A percentile compares a stretch with the other conserved stretches of the same genome.
These are phyloP conservation scores for Porpolomopsis calyptriformis DNA, from an alignment of 768 basidiomycete species.

Conservation along the genomic window DNA sequence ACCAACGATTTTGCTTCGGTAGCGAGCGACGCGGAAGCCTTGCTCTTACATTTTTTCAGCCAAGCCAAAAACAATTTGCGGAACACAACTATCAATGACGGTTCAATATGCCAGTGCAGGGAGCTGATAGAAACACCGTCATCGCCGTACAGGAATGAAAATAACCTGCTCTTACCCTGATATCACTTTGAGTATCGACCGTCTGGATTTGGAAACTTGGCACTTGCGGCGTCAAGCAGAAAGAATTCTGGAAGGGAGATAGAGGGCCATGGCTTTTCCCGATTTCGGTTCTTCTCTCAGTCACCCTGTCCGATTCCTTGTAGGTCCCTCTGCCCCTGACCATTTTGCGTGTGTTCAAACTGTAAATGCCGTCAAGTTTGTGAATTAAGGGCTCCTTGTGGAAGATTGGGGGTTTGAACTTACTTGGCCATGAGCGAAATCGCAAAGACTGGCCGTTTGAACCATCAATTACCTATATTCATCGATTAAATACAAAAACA, in stretches of 20 bases:
- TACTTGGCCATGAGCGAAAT: not conserved
- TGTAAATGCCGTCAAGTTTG: not conserved
- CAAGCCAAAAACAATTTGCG: too few relatives aligned
- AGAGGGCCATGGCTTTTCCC: not conserved
- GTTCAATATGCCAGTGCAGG: too few relatives aligned
- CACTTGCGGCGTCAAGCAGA: not conserved
- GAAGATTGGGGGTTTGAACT: not conserved
- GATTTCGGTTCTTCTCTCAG: not conserved
- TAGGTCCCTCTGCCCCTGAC: not conserved
- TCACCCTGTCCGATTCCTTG: not conserved
- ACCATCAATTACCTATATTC: not conserved
- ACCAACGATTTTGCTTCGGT: too few relatives aligned
- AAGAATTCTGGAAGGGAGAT: not conserved
- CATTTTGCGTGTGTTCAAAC: not conserved
- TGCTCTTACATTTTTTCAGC: too few relatives aligned
- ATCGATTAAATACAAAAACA: not conserved
- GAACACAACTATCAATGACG: too few relatives aligned
- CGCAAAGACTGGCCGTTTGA: not conserved
- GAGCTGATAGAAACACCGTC: too few relatives aligned
- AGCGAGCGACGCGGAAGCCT: too few relatives aligned
- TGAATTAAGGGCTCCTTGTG: not conserved
- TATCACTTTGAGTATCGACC: not conserved
- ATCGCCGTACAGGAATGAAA: too few relatives aligned
- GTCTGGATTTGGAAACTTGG: not conserved
- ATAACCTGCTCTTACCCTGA: too few relatives aligned